Evolutionary conservation across 345 rosid genomes (phyloP), one percentile per base, ranked within the genome.

Genomic region (Citrus sp.): DNA sequence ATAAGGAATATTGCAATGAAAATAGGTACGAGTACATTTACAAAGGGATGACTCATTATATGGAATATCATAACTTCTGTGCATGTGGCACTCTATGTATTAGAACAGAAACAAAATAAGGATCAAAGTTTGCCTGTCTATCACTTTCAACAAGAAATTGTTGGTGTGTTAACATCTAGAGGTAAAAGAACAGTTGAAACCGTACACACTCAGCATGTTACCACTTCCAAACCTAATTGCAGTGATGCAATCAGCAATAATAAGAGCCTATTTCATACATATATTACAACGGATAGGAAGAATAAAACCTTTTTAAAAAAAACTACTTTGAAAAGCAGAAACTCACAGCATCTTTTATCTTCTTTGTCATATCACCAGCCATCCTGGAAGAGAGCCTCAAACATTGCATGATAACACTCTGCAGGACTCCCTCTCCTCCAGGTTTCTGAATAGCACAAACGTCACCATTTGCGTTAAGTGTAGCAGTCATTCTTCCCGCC

Each of bases 401-500:
- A 78, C 96, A 92, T 37, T 88, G 94, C 93, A 92, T 84, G 65
- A 87, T 87, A 78, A 81, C 85, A 72, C 87, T 87, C 80, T 87
- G 90, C 55, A 82, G 75, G 76, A 92, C 84, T 58, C 91, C 96
- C 75, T 84, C 88, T 35, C 96, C 96, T 40, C 94, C 94, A 24
- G 89, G 88, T 79, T 92, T 90, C 67, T 92, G 97, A 74, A 92
- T 88, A 13, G 99, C 91, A 74, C 98, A 96, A 72, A 96, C 88
- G 79, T 93, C 98, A 56, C 99, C 97, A 85, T 91, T 90, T 54
- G 95, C 88, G 77, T 92, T 94, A 75, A 90, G 90, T 60, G 95
- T 94, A 79, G 90, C 89, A 68, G 98, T 94, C 98, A 96, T 92
- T 83, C 94, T 87, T 74, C 95, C 98, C 32, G 86, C 86, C 94